Conservation (phyloP, 257 asterid genomes). For the Anisodus tanguticus region DNA sequence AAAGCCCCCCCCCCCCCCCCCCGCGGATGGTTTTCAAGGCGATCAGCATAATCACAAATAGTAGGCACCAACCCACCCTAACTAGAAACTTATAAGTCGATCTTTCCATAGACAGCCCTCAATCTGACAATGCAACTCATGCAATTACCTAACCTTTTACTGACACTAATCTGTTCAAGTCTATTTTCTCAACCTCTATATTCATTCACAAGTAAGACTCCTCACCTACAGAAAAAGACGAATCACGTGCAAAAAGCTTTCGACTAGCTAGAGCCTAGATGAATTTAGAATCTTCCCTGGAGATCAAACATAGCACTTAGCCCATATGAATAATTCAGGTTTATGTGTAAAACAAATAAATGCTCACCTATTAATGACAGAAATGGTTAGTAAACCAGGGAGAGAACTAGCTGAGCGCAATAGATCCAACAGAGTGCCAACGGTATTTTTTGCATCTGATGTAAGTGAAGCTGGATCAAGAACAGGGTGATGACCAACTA, state of each 20-base stretch:
- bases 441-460: constrained; percentile 71
- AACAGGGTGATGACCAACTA: constrained; percentile 74
- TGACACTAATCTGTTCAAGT: background rate
- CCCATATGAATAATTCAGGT: background rate
- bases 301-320: constrained; percentile 23
- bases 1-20: background rate
- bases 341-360: constrained; percentile 21
- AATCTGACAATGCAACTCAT: background rate
- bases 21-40: background rate
- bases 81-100: constrained; percentile 5
- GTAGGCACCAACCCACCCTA: constrained; percentile 10
- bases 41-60: constrained; percentile 10
- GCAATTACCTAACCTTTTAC: constrained; percentile 8
- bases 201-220: background rate
- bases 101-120: background rate
- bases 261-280: constrained; percentile 13
- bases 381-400: constrained; percentile 79
- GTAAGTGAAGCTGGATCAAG: constrained; percentile 67
- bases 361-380: constrained; percentile 87
- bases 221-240: constrained; percentile 16
- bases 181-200: constrained; percentile 14
- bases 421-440: constrained; percentile 71
- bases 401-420: constrained; percentile 67
- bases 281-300: background rate
- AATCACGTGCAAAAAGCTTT: constrained; percentile 2